These are phyloP conservation scores for Rubroshorea leprosula DNA, from an alignment of 345 rosid species.

Conservation along the genomic window DNA sequence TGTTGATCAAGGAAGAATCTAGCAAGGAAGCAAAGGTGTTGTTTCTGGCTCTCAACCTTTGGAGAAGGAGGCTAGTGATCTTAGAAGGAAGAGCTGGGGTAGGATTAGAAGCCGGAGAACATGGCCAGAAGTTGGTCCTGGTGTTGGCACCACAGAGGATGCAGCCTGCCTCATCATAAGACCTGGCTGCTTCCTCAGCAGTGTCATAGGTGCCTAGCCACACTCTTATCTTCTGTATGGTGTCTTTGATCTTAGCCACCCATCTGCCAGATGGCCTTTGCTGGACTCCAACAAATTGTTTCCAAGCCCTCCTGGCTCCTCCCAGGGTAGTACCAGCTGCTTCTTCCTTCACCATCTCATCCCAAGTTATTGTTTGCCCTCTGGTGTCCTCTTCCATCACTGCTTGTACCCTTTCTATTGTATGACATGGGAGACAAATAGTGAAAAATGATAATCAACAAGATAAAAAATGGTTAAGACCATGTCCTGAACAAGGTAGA, in stretches of 20 bases:
- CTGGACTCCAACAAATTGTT: constrained; percentile 47
- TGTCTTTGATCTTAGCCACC: constrained; percentile 61
- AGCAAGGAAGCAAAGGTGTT: constrained; percentile 10
- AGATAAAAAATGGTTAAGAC: no score
- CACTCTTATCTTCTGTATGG: constrained; percentile 51
- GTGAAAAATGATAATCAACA: no score
- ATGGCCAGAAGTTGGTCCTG: constrained; percentile 51
- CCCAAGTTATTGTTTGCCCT: no score
- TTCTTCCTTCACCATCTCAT: constrained; percentile 47
- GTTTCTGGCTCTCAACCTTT: constrained; percentile 44
- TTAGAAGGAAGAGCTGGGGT: constrained; percentile 46
- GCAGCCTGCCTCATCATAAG: constrained; percentile 60
- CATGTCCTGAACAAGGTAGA: no score
- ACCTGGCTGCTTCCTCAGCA: constrained; percentile 55
- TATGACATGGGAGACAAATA: no score
- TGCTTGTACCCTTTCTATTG: no score
- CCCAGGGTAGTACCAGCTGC: constrained; percentile 31
- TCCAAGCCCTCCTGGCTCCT: constrained; percentile 35
- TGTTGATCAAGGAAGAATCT: constrained; percentile 8
- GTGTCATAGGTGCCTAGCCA: constrained; percentile 52
- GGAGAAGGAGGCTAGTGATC: constrained; percentile 52
- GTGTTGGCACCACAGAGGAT: constrained; percentile 48
- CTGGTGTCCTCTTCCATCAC: no score
- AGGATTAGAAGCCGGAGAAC: constrained; percentile 30
- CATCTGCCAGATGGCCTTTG: constrained; percentile 56